Percentiles rank a stretch among this genome's conserved stretches.
phyloP scores from a whole-genome alignment of 2,329 filamentous ascomycete species.

The Pestalotiopsis sp. region DNA sequence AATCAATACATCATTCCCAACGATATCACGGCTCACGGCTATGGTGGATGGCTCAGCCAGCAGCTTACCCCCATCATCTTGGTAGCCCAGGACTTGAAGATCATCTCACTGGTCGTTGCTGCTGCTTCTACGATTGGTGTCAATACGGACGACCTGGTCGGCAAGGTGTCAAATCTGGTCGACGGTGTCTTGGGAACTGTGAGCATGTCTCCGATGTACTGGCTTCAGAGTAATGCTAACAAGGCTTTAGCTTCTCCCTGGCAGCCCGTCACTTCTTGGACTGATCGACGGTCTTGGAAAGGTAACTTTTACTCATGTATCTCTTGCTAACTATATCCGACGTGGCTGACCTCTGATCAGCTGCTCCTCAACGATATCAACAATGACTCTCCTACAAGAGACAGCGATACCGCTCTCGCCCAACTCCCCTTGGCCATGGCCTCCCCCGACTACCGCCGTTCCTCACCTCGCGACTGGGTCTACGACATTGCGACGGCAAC shows the following conservation, averaged over 20 bases:
- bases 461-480: constrained; percentile 59
- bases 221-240: background rate
- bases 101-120: constrained; percentile 53
- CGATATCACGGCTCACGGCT: constrained; percentile 59
- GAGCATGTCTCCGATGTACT: background rate
- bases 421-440: constrained; percentile 61
- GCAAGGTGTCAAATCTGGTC: constrained; percentile 44
- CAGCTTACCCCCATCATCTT: constrained; percentile 52
- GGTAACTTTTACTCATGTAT: background rate
- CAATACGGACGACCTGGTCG: constrained; percentile 30
- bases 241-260: background rate
- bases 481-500: constrained; percentile 48
- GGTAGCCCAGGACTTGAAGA: constrained; percentile 53
- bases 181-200: constrained; percentile 21
- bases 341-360: background rate
- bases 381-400: constrained; percentile 44
- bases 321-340: background rate
- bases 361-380: constrained; percentile 47
- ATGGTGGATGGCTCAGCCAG: constrained; percentile 58
- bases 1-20: constrained; percentile 57
- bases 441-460: constrained; percentile 45
- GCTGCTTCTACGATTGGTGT: constrained; percentile 53
- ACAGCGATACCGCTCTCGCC: constrained; percentile 50
- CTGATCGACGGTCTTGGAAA: constrained; percentile 2
- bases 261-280: background rate